Evolutionary conservation across 257 asterid species (phyloP), one percentile per base, ranked within the genome.

Genomic region (Solanum lycopersicoides): DNA sequence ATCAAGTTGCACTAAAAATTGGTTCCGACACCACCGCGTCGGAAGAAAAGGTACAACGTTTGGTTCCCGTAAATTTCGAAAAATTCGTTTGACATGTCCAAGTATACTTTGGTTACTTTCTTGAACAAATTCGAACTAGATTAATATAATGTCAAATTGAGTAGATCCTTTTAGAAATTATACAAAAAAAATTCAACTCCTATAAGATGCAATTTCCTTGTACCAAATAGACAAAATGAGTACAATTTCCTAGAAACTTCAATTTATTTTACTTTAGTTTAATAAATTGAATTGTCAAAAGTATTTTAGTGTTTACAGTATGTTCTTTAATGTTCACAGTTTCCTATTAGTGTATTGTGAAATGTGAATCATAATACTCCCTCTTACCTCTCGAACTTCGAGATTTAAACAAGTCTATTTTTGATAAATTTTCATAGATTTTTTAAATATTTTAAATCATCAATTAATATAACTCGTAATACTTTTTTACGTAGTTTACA

Each of bases 21-120:
- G 7, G 1, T 2, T 10, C 30, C 7, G 5, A 63, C 34, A n/a
- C 4, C 14, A 63, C 0, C 4, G 0, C 0, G 0, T 63, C 0
- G 65, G 11, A 63, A 63, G n/a, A 63, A 63, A 25, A n/a, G 3
- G 9, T 63, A n/a, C 32, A n/a, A n/a, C 14, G 8, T 73, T 37
- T 73, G 35, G 35, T 41, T 75, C 23, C 60, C 13, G 12, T 13
- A 42, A 76, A 41, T 42, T 42, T 42, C 30, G 25, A 18, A 11
- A 42, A 23, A 35, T 20, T 73, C 21, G 16, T 73, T 35, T 35
- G 12, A 35, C 39, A 3, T 73, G 77, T 73, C 47, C 18, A 35
- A 34, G 12, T 73, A 37, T 37, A 74, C 30, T 5, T 74, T 37
- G 16, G 11, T 74, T 74, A 11, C 50, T 20, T 35, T 74, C 5